Evolutionary conservation across 306 rosid genomes (phyloP).

Genomic region (Argentina anserina): DNA sequence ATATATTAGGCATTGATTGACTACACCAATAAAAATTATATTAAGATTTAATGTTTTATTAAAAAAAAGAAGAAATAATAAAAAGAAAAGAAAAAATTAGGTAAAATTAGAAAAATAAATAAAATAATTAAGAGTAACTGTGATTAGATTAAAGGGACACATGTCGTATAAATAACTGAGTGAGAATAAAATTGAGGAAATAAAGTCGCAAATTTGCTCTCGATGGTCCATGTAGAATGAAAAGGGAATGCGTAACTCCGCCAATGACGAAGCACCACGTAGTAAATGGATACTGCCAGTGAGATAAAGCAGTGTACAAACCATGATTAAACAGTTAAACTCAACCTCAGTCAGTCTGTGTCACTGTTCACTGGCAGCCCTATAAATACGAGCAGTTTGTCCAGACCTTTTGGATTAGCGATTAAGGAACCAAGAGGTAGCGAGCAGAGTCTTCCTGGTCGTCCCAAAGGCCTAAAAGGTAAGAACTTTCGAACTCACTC

Average conservation of each 20-base stretch:
- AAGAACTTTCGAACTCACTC: background rate
- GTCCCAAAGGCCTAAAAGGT: background rate
- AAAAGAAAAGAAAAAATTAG: no score
- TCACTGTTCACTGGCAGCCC: background rate
- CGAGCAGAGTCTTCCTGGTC: background rate
- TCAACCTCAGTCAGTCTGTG: background rate
- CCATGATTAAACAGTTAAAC: slow-evolving; percentile 7
- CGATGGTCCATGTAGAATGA: background rate
- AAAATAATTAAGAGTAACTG: no score
- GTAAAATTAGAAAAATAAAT: no score
- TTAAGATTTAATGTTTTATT: no score
- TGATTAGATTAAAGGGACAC: no score
- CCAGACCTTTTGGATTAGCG: background rate
- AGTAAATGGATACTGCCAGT: background rate
- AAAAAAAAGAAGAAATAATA: no score
- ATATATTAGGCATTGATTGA: no score
- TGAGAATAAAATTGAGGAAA: no score
- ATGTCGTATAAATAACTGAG: no score
- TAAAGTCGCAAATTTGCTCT: no score
- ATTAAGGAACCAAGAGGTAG: background rate
- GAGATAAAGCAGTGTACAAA: background rate
- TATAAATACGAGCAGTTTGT: background rate
- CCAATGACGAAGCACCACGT: slow-evolving; percentile 1
- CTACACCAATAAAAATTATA: no score
- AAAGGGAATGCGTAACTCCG: background rate